A percentile compares a stretch with the other conserved stretches of the same genome.
phyloP scores from a whole-genome alignment of 1,284 basidiomycete genomes.

The Tausonia pullulans region DNA sequence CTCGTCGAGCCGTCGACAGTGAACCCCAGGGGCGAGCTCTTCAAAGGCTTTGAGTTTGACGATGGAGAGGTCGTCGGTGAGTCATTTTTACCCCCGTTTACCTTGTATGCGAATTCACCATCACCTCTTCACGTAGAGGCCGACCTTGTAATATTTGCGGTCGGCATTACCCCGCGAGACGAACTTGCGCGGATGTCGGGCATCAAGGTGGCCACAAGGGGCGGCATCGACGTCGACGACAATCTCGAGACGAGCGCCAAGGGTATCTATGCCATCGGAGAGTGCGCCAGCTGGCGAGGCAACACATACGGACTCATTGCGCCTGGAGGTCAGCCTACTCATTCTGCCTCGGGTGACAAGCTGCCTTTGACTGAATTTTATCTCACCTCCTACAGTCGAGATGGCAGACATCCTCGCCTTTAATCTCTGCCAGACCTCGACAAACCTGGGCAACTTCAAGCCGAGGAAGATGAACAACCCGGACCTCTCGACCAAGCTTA shows the following conservation, averaged over 20 bases:
- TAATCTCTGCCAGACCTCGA: constrained; percentile 51
- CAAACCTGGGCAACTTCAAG: constrained; percentile 40
- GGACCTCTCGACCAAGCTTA: constrained; percentile 52
- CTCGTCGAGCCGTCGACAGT: constrained; percentile 26
- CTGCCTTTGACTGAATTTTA: not conserved
- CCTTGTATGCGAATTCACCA: not conserved
- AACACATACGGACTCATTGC: constrained; percentile 60
- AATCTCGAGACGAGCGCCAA: constrained; percentile 46
- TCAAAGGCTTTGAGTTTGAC: constrained; percentile 43
- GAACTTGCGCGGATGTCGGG: constrained; percentile 48
- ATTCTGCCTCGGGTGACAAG: constrained; percentile 23
- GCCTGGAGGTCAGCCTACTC: constrained; percentile 38
- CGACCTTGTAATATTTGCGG: constrained; percentile 51
- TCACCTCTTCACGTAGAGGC: constrained; percentile 31
- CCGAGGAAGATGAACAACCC: constrained; percentile 48
- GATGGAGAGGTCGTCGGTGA: constrained; percentile 33
- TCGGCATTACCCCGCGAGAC: constrained; percentile 59
- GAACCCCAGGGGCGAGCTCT: constrained; percentile 32
- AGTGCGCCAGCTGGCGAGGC: constrained; percentile 58
- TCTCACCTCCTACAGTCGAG: constrained; percentile 40
- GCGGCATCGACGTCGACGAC: constrained; percentile 53
- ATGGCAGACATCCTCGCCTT: constrained; percentile 66
- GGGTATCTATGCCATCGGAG: constrained; percentile 61
- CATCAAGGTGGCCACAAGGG: constrained; percentile 41
- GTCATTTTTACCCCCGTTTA: not conserved